These are phyloP conservation scores for Ophiostoma novo-ulmi DNA, from an alignment of 2,329 filamentous ascomycete species.

Conservation along the genomic window DNA sequence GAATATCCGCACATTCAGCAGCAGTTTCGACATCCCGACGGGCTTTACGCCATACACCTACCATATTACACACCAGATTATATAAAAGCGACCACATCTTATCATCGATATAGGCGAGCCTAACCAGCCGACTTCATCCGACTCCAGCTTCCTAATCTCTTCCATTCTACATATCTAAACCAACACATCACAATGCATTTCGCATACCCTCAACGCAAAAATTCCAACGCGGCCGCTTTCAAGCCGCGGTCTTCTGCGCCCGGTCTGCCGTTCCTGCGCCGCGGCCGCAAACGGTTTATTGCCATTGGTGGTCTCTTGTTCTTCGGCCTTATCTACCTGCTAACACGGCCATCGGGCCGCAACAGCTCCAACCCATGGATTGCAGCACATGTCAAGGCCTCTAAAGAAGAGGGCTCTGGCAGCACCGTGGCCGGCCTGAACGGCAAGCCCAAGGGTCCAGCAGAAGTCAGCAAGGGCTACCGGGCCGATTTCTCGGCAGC, in stretches of 20 bases:
- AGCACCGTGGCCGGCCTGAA: conserved; percentile 17
- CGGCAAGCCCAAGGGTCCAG: neutral
- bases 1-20: neutral
- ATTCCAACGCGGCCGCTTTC: conserved; percentile 70
- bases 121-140: neutral
- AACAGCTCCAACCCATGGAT: conserved; percentile 25
- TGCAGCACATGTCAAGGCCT: conserved; percentile 21
- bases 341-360: conserved; percentile 38
- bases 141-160: neutral
- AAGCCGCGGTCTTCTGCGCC: conserved; percentile 51
- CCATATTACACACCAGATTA: neutral
- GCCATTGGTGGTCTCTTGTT: conserved; percentile 51
- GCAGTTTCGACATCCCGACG: conserved; percentile 7
- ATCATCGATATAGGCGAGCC: neutral
- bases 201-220: conserved; percentile 81
- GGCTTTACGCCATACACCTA: conserved; percentile 7
- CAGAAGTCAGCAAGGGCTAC: conserved; percentile 13
- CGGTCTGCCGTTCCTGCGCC: conserved; percentile 47
- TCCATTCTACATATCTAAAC: neutral
- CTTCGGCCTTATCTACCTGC: conserved; percentile 56
- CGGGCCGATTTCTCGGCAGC: conserved; percentile 22
- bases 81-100: neutral
- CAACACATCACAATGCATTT: conserved; percentile 63
- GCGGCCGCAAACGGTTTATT: conserved; percentile 57
- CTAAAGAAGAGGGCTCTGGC: conserved; percentile 19